Conservation (phyloP, 2,329 filamentous ascomycete species). For the Mycogone perniciosa region DNA sequence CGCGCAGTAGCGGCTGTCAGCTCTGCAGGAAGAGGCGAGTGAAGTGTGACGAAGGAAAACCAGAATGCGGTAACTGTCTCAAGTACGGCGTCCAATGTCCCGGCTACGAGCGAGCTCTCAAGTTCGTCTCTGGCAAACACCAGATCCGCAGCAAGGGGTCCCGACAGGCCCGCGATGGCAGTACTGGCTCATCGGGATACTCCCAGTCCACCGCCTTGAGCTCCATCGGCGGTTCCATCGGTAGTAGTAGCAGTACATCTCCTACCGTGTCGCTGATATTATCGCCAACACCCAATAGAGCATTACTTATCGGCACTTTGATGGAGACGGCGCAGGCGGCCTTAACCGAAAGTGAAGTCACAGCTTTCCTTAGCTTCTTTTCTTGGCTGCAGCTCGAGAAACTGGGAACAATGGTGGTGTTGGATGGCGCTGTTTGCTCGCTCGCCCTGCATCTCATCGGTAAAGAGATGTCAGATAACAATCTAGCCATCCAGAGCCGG, state of each 20-base stretch:
- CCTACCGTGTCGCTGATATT: constrained; percentile 10
- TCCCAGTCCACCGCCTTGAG: constrained; percentile 17
- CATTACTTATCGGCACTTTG: constrained; percentile 27
- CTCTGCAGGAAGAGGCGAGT: constrained; percentile 36
- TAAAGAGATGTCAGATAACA: constrained; percentile 25
- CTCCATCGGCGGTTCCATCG: not conserved
- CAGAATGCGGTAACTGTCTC: constrained; percentile 34
- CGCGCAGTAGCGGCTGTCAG: constrained; percentile 32
- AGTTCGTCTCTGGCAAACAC: constrained; percentile 37
- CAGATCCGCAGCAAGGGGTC: constrained; percentile 26
- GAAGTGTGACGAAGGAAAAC: constrained; percentile 41
- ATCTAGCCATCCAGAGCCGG: constrained; percentile 29
- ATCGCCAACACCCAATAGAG: constrained; percentile 20
- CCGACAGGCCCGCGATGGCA: constrained; percentile 8
- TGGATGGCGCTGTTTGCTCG: constrained; percentile 34
- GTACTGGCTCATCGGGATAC: constrained; percentile 13
- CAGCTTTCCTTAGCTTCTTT: constrained; percentile 22
- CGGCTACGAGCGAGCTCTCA: constrained; percentile 33
- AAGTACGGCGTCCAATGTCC: constrained; percentile 33
- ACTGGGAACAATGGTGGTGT: constrained; percentile 29
- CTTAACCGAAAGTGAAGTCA: constrained; percentile 16
- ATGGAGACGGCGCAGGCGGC: constrained; percentile 19
- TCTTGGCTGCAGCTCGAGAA: constrained; percentile 21
- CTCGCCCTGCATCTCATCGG: constrained; percentile 33
- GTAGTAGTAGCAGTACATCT: not conserved